Base-by-base conservation (phyloP, 148 eudicot genomes). In the Camellia sinensis region DNA sequence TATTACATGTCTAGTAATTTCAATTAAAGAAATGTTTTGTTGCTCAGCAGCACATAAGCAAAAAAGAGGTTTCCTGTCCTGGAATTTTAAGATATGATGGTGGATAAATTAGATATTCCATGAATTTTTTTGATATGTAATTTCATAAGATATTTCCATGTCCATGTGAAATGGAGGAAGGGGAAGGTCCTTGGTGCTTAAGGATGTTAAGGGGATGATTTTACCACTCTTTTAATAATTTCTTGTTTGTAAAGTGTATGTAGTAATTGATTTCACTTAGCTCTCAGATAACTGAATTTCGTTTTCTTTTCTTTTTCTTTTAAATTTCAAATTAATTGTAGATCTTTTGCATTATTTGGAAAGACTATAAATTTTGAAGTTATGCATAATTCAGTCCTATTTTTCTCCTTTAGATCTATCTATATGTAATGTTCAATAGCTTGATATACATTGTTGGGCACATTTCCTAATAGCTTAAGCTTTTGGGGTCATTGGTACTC, bases 331-430 rank as follows among this genome's bases (percentile, higher is more conserved):
- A 41, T 12, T 70, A 46, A n/a, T 18, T n/a, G 29, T 70, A 8
- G 56, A 18, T 69, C 54, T 37, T 70, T 22, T 13, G 61, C 61
- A 72, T 22, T 53, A 52, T 72, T 45, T 15, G 43, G 57, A 19
- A 50, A 43, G 53, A 29, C 46, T 29, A 70, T 53, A 17, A 72
- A 72, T 22, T 14, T 72, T 40, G 60, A 50, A 50, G 75, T 50
- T 52, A 5, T 72, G 52, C 44, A 29, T 22, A 22, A 1, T 71
- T 71, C 15, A 71, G 74, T 50, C 43, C 74, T 71, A 71, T 71
- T 48, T 9, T 69, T 48, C 59, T 19, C 41, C 74, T 71, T 45
- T 45, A 18, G 4, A 59, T 60, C 52, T 48, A 48, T 14, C 65
- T 62, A 17, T 57, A 41, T 57, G 22, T 40, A 7, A 64, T 64